Conservation (phyloP, 306 rosid genomes). For the Dalbergia cultrata region DNA sequence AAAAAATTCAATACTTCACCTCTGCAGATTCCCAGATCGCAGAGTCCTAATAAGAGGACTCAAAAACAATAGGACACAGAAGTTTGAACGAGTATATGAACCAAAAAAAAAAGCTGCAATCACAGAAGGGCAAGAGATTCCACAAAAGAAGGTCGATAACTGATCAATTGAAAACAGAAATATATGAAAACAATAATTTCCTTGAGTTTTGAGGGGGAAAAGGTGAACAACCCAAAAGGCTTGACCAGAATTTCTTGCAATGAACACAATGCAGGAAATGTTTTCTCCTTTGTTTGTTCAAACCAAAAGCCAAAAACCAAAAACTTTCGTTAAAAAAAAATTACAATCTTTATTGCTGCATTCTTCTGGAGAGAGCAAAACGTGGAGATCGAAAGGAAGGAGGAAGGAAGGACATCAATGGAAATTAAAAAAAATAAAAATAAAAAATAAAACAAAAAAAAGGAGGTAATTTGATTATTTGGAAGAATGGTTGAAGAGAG, state of each 20-base stretch:
- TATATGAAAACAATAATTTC: constrained; percentile 1
- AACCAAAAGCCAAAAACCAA: constrained; percentile 31
- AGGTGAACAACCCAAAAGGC: neutral
- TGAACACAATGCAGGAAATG: constrained; percentile 30
- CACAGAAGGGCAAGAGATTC: constrained; percentile 1
- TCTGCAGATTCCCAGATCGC: neutral
- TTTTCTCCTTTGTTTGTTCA: constrained; percentile 4
- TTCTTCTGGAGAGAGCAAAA: constrained; percentile 24
- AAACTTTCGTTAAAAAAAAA: neutral
- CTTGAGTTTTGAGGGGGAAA: constrained; percentile 2
- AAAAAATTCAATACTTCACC: constrained; percentile 18
- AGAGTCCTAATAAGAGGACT: neutral
- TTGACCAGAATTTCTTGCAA: constrained; percentile 33
- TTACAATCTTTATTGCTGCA: neutral
- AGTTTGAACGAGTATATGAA: constrained; percentile 1
- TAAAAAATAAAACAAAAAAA: neutral
- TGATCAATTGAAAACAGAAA: neutral
- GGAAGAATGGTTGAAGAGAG: constrained; percentile 40
- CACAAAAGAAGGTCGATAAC: neutral
- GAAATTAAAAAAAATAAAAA: constrained; percentile 28
- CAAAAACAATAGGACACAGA: neutral
- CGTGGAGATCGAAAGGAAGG: constrained; percentile 32
- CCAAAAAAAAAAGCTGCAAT: neutral
- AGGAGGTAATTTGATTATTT: constrained; percentile 37
- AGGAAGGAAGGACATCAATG: constrained; percentile 46